Base-by-base conservation (phyloP, 2,329 filamentous ascomycete genomes). In the Stachybotrys chlorohalonatus region DNA sequence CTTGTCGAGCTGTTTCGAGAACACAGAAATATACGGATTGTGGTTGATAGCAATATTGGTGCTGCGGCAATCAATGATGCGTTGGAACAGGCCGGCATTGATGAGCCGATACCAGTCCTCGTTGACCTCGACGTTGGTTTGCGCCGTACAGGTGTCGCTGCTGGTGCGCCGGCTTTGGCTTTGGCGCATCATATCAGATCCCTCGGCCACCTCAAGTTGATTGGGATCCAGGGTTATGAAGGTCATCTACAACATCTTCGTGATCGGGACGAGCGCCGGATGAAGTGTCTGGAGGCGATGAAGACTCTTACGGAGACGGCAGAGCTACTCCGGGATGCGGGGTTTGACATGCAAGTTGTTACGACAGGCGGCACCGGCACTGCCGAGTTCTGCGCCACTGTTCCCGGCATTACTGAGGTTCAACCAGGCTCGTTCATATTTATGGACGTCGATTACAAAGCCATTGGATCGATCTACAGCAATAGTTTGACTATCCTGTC, bases 391-490 rank as follows among this genome's bases (percentile, higher is more conserved):
- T 81, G 78, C 54, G 77, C 72, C 1, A 70, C 66, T 0, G 75
- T 78, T 0, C 71, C 73, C 0, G 78, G 77, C 0, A 70, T 81
- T 0, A 81, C 77, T 1, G 78, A 81, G 59, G 66, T 81, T 1
- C 78, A 81, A 59, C 78, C 78, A 0, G 78, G 78, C 0, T 78
- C 75, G 0, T 81, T 81, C 56, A 72, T 81, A 54, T 81, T 81
- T 61, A 81, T 81, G 78, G 78, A 81, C 55, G 78, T 77, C 2
- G 78, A 81, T 59, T 81, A 81, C 3, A 76, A 77, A 52, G 78
- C 78, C 0, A 69, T 81, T 0, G 78, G 78, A 1, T 65, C 68
- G 0, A 72, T 73, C 54, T 81, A 76, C 60, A 67, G 69, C 0
- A 75, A 80, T 58, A 79, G 75, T 50, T 57, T 80, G 31, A 76